Evolutionary conservation across 2,329 filamentous ascomycete species (phyloP).

Genomic region (Fusarium virguliforme): DNA sequence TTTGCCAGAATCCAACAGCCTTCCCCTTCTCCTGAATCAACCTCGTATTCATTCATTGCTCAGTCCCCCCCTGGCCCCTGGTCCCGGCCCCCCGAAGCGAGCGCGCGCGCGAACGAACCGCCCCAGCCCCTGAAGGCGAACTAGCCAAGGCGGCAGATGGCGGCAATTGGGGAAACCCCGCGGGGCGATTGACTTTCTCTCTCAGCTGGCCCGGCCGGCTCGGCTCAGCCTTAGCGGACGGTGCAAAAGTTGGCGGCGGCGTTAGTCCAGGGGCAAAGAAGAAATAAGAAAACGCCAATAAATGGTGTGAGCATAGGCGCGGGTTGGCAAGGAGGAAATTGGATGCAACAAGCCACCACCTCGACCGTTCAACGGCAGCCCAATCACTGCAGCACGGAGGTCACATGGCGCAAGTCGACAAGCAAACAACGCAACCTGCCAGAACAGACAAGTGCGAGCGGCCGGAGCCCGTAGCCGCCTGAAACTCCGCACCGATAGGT

Average conservation of each 20-base stretch:
- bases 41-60: no score
- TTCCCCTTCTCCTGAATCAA: no score
- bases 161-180: slow-evolving; percentile 2
- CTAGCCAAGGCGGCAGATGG: neutral
- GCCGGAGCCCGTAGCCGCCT: neutral
- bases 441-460: neutral
- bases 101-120: no score
- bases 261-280: neutral
- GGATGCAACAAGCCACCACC: slow-evolving; percentile 1
- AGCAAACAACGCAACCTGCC: neutral
- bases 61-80: no score
- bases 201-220: neutral
- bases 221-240: neutral
- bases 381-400: neutral
- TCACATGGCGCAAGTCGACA: neutral
- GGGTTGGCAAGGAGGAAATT: slow-evolving; percentile 2
- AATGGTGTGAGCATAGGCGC: neutral
- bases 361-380: neutral
- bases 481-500: no score
- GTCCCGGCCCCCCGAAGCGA: no score
- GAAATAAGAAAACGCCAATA: slow-evolving; percentile 7
- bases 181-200: neutral
- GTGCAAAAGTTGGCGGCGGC: neutral
- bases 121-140: no score
- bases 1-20: no score